phyloP scores from a whole-genome alignment of 2,329 filamentous ascomycete genomes.

The Rutstroemia sp. region DNA sequence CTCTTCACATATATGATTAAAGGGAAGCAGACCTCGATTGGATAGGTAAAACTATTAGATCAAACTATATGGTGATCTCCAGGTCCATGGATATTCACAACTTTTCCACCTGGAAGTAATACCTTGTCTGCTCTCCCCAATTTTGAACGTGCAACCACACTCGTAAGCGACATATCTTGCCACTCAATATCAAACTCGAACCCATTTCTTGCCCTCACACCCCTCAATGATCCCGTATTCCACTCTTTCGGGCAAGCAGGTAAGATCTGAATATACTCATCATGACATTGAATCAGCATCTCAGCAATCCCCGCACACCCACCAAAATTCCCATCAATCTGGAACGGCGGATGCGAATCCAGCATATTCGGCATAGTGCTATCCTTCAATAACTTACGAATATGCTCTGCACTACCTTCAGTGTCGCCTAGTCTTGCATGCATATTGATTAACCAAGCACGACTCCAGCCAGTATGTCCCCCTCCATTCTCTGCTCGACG shows the following conservation, averaged over 20 bases:
- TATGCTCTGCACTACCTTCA: conserved; percentile 32
- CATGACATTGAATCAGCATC: conserved; percentile 35
- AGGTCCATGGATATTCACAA: neutral
- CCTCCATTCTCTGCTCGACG: conserved; percentile 33
- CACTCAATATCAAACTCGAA: neutral
- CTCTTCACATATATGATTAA: conserved; percentile 65
- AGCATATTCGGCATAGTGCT: conserved; percentile 39
- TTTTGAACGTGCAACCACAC: neutral
- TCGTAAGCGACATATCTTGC: neutral
- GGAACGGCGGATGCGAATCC: conserved; percentile 40
- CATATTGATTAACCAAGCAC: conserved; percentile 39
- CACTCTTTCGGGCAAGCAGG: neutral
- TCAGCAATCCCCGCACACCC: conserved; percentile 40
- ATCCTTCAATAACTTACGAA: conserved; percentile 33
- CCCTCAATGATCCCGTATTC: neutral
- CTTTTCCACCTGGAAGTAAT: neutral
- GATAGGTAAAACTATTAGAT: neutral
- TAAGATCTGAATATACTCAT: conserved; percentile 12
- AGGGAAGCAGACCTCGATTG: conserved; percentile 35
- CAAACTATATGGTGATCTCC: neutral
- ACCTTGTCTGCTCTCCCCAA: neutral
- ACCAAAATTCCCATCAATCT: conserved; percentile 45
- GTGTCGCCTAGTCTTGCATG: conserved; percentile 36
- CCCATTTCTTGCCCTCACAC: neutral
- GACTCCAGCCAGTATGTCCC: conserved; percentile 41